Evolutionary conservation across 2,329 filamentous ascomycete genomes (phyloP), one percentile per base, ranked within the genome.

Genomic region (Mycocentrospora acerina): DNA sequence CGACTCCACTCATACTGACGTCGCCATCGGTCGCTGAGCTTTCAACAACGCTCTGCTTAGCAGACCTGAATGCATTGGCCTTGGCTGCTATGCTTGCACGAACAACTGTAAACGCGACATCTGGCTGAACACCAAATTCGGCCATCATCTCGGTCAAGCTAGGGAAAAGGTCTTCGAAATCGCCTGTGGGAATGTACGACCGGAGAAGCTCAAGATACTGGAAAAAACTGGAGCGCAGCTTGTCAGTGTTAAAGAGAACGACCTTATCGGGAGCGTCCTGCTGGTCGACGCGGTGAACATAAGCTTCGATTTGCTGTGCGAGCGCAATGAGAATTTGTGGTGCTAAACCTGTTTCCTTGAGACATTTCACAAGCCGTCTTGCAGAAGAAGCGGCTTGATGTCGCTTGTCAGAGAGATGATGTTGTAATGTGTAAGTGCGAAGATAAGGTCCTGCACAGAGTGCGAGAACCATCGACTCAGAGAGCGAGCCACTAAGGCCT

Each of bases 131-230:
- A 4, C 88, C 87, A 57, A 86, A 95, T 0, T 90, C 82, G 6
- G 75, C 74, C 58, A 97, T 84, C 25, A 98, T 76, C 15, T 80
- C 76, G 4, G 82, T 72, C 28, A 95, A 79, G 19, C 82, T 79
- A 1, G 93, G 93, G 5, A 97, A 83, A 13, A 86, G 77, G 2
- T 74, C 71, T 57, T 94, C 86, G 45, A 96, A 97, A 14, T 90
- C 81, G 25, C 85, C 80, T 0, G 82, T 75, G 0, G 83, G 77
- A 19, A 96, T 70, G 57, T 90, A 94, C 61, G 81, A 87, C 60
- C 86, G 86, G 22, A 98, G 77, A 6, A 96, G 78, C 57, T 97
- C 93, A 13, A 97, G 76, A 60, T 94, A 98, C 58, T 96, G 90
- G 16, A 82, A 79, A 16, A 97, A 77, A 7, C 90, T 85, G 43